Evolutionary conservation across 805 yeast species (phyloP), one percentile per base, ranked within the genome.

Genomic region (Barnettozyma pratensis): DNA sequence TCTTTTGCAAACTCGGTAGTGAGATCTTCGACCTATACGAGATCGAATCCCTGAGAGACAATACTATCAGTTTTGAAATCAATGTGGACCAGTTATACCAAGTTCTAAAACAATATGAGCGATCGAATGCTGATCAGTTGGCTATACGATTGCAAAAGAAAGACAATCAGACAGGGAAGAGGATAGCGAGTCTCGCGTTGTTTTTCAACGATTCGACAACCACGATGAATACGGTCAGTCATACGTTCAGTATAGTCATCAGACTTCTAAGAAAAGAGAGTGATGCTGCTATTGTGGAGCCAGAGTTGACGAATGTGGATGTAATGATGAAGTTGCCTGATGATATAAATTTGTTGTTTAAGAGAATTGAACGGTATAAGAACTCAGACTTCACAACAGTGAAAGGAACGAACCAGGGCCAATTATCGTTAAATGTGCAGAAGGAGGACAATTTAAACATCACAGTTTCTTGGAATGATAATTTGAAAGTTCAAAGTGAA

Each of bases 181-280:
- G 76, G 42, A 65, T 72, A 1, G 83, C 85, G 2, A 73, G 77
- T 26, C 64, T 85, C 47, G 79, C 81, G 0, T 55, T 85, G 12
- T 73, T 71, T 54, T 83, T 80, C 58, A 72, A 77, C 19, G 81
- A 79, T 51, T 66, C 63, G 57, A 40, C 39, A 7, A 68, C 63
- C 44, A 62, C 64, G 46, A 55, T 74, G 8, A 73, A 75, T 27
- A 67, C 77, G 3, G 73, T 87, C 14, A 75, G 76, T 51, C 89
- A 85, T 58, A 75, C 86, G 7, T 81, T 83, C 57, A 79, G 80
- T 44, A 77, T 91, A 19, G 92, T 96, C 0, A 87, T 87, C 2
- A 70, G 81, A 54, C 69, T 87, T 39, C 58, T 86, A 48, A 76
- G 80, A 49, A 72, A 70, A 52, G 76, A 73, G 12, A 80, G 76